Base-by-base conservation (phyloP, 768 basidiomycete species). In the Vishniacozyma victoriae region DNA sequence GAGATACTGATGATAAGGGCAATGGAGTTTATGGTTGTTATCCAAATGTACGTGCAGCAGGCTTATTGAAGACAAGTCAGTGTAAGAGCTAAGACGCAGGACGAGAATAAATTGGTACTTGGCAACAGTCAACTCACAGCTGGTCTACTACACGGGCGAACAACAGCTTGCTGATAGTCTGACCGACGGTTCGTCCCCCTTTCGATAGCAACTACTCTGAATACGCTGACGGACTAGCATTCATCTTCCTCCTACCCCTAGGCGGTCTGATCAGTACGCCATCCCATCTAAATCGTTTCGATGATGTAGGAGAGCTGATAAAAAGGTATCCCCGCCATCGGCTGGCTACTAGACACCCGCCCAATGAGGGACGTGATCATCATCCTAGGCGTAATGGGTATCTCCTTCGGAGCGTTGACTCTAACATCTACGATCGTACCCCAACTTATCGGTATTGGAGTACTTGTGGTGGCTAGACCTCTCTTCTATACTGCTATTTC, bases 91-190 rank as follows among this genome's bases (percentile, higher is more conserved):
- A 12, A 18, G 9, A 13, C 25, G 19, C 20, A 54, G 54, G 59
- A 56, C 63, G 18, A 59, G 74, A 3, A 74, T 73, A 59, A 75
- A 75, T 55, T 75, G 62, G 57, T 72, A 67, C 48, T 65, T 74
- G 25, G 63, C 67, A 35, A 71, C 72, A 11, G 69, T 69, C 18
- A 53, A 54, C 26, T 50, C 57, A 13, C 72, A 73, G 50, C 59
- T 74, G 7, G 39, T 60, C 20, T 72, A 54, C 46, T 74, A 69
- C 48, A 64, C 72, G 4, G 61, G 61, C 15, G 55, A 63, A 31
- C 44, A 23, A 5, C 48, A 42, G 3, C 33, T 69, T 33, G 73
- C 73, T 4, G 58, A 69, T 25, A 46, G 38, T 11, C 51, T 74
- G 25, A 64, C 69, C 0, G 54, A 59, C 42, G 60, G 60, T 57